Evolutionary conservation across 73 alveolate species (phyloP).

Genomic region (Tetrahymena thermophila): DNA sequence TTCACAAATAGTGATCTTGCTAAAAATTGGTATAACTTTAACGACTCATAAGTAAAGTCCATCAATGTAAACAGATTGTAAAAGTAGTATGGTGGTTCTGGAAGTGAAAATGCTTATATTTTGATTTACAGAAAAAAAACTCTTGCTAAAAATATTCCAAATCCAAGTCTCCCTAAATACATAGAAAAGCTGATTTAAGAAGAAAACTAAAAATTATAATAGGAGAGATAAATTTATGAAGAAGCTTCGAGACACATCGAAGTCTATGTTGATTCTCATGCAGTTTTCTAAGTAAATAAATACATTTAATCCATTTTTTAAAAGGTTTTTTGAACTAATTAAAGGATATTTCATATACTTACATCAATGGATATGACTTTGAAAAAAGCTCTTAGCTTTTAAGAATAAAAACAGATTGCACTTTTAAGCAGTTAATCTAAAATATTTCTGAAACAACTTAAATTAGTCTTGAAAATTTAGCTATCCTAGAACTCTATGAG

Average conservation of each 20-base stretch:
- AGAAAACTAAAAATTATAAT: background rate
- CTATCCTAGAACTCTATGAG: background rate
- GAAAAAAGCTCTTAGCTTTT: background rate
- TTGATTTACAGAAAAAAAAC: slow-evolving; percentile 68
- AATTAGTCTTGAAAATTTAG: background rate
- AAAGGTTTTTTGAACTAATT: no score
- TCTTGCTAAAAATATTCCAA: background rate
- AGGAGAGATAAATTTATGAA: background rate
- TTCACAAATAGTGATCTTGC: slow-evolving; percentile 66
- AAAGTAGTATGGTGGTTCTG: slow-evolving; percentile 79
- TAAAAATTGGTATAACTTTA: slow-evolving; percentile 93
- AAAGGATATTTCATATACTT: background rate
- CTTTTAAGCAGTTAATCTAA: background rate
- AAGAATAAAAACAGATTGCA: background rate
- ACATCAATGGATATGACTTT: background rate
- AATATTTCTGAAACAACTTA: background rate
- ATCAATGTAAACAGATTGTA: slow-evolving; percentile 76
- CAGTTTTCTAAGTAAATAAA: background rate
- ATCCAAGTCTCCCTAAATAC: background rate
- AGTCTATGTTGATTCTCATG: background rate
- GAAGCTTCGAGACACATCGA: background rate
- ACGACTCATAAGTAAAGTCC: slow-evolving; percentile 85
- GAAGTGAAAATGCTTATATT: slow-evolving; percentile 89
- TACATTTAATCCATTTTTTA: no score
- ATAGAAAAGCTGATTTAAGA: background rate